Base-by-base conservation (phyloP, 805 yeast species). In the Candida pini region DNA sequence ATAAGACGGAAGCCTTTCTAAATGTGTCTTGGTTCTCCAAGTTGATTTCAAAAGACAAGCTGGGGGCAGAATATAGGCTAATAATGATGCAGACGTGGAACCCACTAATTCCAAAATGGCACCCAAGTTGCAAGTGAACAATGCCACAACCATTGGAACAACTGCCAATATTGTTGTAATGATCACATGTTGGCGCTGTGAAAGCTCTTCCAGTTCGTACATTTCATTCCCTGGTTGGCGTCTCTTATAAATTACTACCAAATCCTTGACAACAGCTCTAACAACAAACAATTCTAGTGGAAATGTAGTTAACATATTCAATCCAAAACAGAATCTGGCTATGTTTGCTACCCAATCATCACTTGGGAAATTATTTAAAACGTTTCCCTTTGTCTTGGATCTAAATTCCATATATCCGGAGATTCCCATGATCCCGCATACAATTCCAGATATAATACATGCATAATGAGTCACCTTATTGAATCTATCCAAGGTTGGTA, bases 11-110 rank as follows among this genome's bases (percentile, higher is more conserved):
- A 78, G 26, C 33, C 73, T 77, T 37, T 74, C 71, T 30, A 42
- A 39, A 27, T 38, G 39, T 28, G 64, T 42, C 47, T 67, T 75
- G 40, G 47, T 61, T 35, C 52, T 62, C 44, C 64, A 63, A 0
- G 87, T 73, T 48, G 89, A 69, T 42, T 80, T 76, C 41, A 87
- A 56, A 48, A 71, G 83, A 48, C 96, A 89, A 54, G 81, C 55
- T 3, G 96, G 96, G 0, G 97, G 97, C 13, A 89, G 62, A 16
- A 89, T 86, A 54, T 85, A 89, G 0, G 97, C 97, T 81, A 90
- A 80, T 25, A 84, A 65, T 14, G 95, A 86, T 0, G 97, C 97
- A 0, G 95, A 82, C 0, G 95, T 82, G 0, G 96, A 89, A 2
- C 97, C 97, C 21, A 87, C 88, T 3, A 89, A 67, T 53, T 90